A percentile compares a stretch with the other conserved stretches of the same genome.
Conservation (phyloP, 2,329 filamentous ascomycete species). For the Botrytis medusae region DNA sequence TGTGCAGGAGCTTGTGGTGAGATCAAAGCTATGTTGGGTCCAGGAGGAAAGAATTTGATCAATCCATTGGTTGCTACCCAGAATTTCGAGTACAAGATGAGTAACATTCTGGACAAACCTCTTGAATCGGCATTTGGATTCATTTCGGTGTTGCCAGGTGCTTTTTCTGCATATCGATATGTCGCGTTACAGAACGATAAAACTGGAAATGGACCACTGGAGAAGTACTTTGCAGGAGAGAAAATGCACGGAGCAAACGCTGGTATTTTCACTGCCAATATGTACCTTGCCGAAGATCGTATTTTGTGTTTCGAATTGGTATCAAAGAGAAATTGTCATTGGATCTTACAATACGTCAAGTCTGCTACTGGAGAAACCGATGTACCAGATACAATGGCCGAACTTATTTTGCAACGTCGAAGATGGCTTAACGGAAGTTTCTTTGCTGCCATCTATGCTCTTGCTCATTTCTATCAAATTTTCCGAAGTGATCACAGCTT, state of each 20-base stretch:
- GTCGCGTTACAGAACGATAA: constrained; percentile 95
- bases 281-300: constrained; percentile 88
- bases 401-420: constrained; percentile 94
- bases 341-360: constrained; percentile 98
- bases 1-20: constrained; percentile 96
- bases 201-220: constrained; percentile 89
- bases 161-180: constrained; percentile 92
- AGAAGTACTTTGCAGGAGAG: constrained; percentile 99
- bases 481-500: constrained; percentile 91
- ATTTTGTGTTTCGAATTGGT: constrained; percentile 94
- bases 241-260: constrained; percentile 94
- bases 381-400: constrained; percentile 89
- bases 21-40: constrained; percentile 96
- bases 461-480: constrained; percentile 91
- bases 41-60: constrained; percentile 74
- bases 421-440: constrained; percentile 99
- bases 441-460: constrained; percentile 96
- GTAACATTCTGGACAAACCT: constrained; percentile 96
- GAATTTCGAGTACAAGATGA: constrained; percentile 99
- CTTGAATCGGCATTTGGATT: constrained; percentile 97
- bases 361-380: constrained; percentile 95
- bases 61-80: constrained; percentile 96
- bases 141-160: constrained; percentile 94
- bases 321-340: constrained; percentile 89
- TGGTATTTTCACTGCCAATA: constrained; percentile 96